Evolutionary conservation across 2,329 filamentous ascomycete genomes (phyloP), one percentile per base, ranked within the genome.

Genomic region (Graphilbum sp.): DNA sequence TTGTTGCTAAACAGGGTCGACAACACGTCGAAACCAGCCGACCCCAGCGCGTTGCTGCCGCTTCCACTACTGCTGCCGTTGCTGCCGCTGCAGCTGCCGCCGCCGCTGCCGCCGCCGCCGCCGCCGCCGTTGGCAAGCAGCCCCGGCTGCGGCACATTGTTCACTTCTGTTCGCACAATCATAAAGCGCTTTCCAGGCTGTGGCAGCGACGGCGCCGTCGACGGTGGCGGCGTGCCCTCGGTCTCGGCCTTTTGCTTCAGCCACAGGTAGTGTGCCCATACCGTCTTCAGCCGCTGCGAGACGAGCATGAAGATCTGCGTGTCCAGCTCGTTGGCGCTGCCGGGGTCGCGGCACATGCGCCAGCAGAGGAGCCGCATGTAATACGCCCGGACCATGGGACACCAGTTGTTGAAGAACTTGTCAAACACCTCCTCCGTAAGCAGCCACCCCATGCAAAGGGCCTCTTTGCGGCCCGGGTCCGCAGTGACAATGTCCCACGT

Each of bases 361-460:
- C 87, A 95, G 57, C 85, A 93, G 18, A 94, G 58, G 36, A 95
- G 61, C 34, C 87, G 82, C 71, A 93, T 90, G 53, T 79, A 95
- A 55, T 94, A 95, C 13, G 85, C 80, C 43, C 87, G 73, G 18
- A 94, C 84, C 87, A 94, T 93, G 0, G 87, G 85, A 51, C 84
- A 93, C 86, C 87, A 94, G 51, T 94, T 85, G 51, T 81, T 88
- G 59, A 94, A 95, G 43, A 85, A 76, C 43, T 72, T 74, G 51
- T 82, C 75, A 53, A 94, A 94, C 2, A 79, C 70, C 20, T 76
- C 66, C 38, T 81, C 76, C 7, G 76, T 69, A 12, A 95, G 61
- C 30, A 95, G 60, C 64, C 90, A 87, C 18, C 75, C 72, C 21
- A 80, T 50, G 52, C 83, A 92, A 16, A 93, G 53, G 13, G 67